These are phyloP conservation scores for Neurospora sp. DNA, from an alignment of 495 filamentous ascomycete species.

Conservation along the genomic window DNA sequence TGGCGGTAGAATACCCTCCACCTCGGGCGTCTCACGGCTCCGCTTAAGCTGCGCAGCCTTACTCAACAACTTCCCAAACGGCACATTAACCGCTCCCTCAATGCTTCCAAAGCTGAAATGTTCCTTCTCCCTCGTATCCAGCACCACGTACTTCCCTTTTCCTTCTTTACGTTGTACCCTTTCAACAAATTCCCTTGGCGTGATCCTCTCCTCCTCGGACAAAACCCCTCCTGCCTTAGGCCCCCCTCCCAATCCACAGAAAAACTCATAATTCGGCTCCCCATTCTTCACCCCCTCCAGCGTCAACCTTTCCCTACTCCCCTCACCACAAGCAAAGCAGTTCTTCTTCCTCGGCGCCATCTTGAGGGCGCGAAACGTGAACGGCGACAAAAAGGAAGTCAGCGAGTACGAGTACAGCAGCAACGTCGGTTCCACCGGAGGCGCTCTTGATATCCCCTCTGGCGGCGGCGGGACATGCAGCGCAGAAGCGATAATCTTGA, in stretches of 20 bases:
- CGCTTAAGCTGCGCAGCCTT: slow-evolving; percentile 12
- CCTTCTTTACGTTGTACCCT: slow-evolving; percentile 7
- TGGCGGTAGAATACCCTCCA: background rate
- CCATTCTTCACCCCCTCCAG: slow-evolving; percentile 51
- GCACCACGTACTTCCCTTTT: slow-evolving; percentile 39
- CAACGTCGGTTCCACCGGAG: slow-evolving; percentile 34
- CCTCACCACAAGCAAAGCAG: slow-evolving; percentile 67
- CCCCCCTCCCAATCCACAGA: slow-evolving; percentile 61
- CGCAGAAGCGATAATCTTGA: slow-evolving; percentile 59
- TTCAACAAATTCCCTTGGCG: slow-evolving; percentile 42
- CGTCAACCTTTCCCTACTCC: slow-evolving; percentile 43
- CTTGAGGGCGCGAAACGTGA: slow-evolving; percentile 61
- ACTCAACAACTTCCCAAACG: slow-evolving; percentile 50
- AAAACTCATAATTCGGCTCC: slow-evolving; percentile 64
- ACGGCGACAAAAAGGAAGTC: slow-evolving; percentile 24
- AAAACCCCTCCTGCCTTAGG: slow-evolving; percentile 69
- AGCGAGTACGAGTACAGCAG: slow-evolving; percentile 63
- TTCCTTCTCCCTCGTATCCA: slow-evolving; percentile 76
- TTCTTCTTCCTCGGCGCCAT: slow-evolving; percentile 54
- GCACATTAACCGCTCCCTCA: slow-evolving; percentile 64
- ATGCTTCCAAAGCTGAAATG: slow-evolving; percentile 78
- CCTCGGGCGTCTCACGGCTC: slow-evolving; percentile 6
- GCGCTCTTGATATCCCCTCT: slow-evolving; percentile 2
- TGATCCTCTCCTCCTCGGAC: slow-evolving; percentile 64
- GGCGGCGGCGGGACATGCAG: slow-evolving; percentile 11